These are phyloP conservation scores for Magnaporthales sp. DNA, from an alignment of 2,329 filamentous ascomycete genomes.

Conservation along the genomic window DNA sequence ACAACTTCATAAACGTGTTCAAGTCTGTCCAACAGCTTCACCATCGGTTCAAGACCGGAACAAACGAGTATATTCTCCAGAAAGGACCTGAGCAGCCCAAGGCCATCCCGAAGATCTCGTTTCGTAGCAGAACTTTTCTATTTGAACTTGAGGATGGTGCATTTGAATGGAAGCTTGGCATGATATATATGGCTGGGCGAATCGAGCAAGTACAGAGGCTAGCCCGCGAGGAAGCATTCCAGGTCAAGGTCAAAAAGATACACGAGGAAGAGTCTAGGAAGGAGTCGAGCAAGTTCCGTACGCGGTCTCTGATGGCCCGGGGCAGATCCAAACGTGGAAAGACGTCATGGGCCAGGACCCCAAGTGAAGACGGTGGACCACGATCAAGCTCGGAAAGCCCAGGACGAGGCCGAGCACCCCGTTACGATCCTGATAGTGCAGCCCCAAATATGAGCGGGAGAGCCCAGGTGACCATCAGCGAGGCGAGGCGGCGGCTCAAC, in stretches of 20 bases:
- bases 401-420: slow-evolving; percentile 30
- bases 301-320: slow-evolving; percentile 41
- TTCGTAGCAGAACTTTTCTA: slow-evolving; percentile 72
- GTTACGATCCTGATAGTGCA: slow-evolving; percentile 75
- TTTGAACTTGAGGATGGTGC: slow-evolving; percentile 94
- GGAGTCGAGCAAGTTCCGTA: slow-evolving; percentile 42
- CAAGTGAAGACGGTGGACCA: slow-evolving; percentile 42
- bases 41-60: slow-evolving; percentile 81
- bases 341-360: slow-evolving; percentile 38
- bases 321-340: slow-evolving; percentile 20
- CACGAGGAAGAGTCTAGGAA: slow-evolving; percentile 58
- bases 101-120: slow-evolving; percentile 72
- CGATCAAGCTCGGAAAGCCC: slow-evolving; percentile 21
- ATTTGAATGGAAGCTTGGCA: slow-evolving; percentile 94
- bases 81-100: slow-evolving; percentile 84
- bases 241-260: slow-evolving; percentile 78
- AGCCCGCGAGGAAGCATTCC: slow-evolving; percentile 83
- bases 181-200: slow-evolving; percentile 85
- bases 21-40: slow-evolving; percentile 89
- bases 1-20: slow-evolving; percentile 80
- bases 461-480: slow-evolving; percentile 63
- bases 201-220: slow-evolving; percentile 85
- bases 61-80: slow-evolving; percentile 78
- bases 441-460: slow-evolving; percentile 59
- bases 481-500: slow-evolving; percentile 68